Percentiles rank a stretch among this genome's conserved stretches.
These are phyloP conservation scores for Microascus cirrosus DNA, from an alignment of 2,329 filamentous ascomycete species.

Conservation along the genomic window DNA sequence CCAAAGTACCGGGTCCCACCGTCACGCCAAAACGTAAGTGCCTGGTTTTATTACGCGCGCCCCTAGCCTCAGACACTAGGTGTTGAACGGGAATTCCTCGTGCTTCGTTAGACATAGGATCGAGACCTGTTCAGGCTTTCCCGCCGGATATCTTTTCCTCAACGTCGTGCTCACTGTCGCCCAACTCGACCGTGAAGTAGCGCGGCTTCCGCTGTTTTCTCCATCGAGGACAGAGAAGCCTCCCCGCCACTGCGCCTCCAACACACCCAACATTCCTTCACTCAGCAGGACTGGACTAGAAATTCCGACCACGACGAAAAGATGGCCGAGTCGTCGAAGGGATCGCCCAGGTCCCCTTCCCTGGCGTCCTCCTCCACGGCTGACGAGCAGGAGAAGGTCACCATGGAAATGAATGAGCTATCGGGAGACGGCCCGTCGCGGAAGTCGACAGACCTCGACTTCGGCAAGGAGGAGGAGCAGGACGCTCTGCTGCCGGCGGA, in stretches of 20 bases:
- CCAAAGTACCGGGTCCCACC: too few species aligned
- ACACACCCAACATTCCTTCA: background rate
- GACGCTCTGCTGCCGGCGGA: slow-evolving; percentile 25
- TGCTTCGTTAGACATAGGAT: too few species aligned
- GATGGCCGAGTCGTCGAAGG: background rate
- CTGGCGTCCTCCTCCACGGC: slow-evolving; percentile 1
- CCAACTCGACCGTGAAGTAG: background rate
- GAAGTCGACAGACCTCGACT: background rate
- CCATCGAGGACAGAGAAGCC: background rate
- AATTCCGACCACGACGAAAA: background rate
- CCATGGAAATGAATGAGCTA: slow-evolving; percentile 19
- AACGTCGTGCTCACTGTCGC: background rate
- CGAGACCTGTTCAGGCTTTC: too few species aligned
- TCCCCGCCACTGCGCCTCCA: background rate
- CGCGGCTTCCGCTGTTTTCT: background rate
- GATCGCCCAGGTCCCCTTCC: background rate
- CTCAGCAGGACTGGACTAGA: background rate
- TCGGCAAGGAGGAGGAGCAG: slow-evolving; percentile 22
- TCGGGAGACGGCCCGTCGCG: background rate
- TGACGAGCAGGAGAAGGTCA: slow-evolving; percentile 1
- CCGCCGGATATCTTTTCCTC: background rate
- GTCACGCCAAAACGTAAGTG: too few species aligned
- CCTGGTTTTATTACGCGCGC: too few species aligned
- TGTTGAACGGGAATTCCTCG: too few species aligned
- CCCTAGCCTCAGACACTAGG: too few species aligned